Evolutionary conservation across 2,329 filamentous ascomycete species (phyloP).

Genomic region (Bipolaris victoriae): DNA sequence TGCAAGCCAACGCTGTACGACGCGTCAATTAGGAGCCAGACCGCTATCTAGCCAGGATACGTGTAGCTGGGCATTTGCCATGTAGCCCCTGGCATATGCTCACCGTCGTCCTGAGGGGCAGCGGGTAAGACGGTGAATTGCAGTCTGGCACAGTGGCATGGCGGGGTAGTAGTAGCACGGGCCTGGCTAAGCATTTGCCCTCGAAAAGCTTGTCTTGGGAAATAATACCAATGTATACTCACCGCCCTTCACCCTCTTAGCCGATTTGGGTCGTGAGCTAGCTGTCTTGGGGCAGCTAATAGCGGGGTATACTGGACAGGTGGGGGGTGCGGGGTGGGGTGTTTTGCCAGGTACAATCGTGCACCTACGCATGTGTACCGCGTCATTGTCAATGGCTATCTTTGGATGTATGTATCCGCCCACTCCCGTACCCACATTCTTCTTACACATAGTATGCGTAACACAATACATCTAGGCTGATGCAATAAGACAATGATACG

Average conservation of each 20-base stretch:
- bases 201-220: constrained; percentile 26
- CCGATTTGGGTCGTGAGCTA: not conserved
- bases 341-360: constrained; percentile 10
- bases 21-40: constrained; percentile 5
- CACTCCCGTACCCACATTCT: not conserved
- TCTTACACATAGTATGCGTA: not conserved
- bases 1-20: constrained; percentile 12
- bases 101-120: not conserved
- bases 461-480: not conserved
- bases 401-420: not conserved
- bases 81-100: not conserved
- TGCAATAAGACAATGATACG: too few species aligned
- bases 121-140: constrained; percentile 13
- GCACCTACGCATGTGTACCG: not conserved
- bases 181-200: constrained; percentile 25
- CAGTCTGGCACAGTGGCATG: constrained; percentile 8
- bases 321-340: not conserved
- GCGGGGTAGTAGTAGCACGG: constrained; percentile 13
- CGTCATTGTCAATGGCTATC: not conserved
- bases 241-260: constrained; percentile 13
- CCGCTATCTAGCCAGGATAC: not conserved
- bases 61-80: not conserved
- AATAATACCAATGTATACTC: not conserved
- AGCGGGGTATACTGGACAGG: constrained; percentile 3
- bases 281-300: not conserved